These are phyloP conservation scores for Gracilaria gracilis DNA, from an alignment of 23 red algal genomes.

Conservation along the genomic window DNA sequence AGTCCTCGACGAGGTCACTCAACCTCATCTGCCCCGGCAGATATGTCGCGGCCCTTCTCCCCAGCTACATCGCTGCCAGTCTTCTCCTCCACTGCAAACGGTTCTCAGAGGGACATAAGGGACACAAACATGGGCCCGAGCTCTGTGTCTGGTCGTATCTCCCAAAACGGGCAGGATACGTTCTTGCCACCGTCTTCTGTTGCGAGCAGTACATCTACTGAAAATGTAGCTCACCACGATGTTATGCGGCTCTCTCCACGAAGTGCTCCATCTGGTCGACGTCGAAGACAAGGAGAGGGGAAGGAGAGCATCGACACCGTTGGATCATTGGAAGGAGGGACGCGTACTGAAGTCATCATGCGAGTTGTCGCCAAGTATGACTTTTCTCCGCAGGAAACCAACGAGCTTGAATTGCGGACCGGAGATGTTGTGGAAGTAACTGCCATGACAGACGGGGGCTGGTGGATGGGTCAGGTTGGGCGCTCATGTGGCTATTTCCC, in stretches of 20 bases:
- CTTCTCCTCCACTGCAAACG: background rate
- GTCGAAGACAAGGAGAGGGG: conserved; percentile 36
- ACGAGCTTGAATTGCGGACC: conserved; percentile 64
- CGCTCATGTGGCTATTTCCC: conserved; percentile 69
- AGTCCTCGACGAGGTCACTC: conserved; percentile 61
- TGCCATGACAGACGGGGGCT: conserved; percentile 61
- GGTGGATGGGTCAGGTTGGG: conserved; percentile 67
- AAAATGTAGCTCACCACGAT: conserved; percentile 38
- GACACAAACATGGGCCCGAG: conserved; percentile 16
- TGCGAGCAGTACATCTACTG: conserved; percentile 70
- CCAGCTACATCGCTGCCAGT: conserved; percentile 6
- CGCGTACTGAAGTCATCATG: conserved; percentile 44
- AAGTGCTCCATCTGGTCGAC: background rate
- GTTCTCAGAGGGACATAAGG: conserved; percentile 37
- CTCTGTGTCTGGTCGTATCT: conserved; percentile 37
- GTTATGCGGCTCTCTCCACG: conserved; percentile 14
- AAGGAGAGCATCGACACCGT: conserved; percentile 64
- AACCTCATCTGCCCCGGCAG: conserved; percentile 51
- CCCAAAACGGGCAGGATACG: conserved; percentile 11
- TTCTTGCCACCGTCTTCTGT: conserved; percentile 45
- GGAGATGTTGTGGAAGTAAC: conserved; percentile 74
- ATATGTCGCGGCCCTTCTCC: conserved; percentile 27
- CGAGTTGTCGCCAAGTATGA: conserved; percentile 74
- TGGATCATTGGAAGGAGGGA: conserved; percentile 26
- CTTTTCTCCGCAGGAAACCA: conserved; percentile 65